Percentiles rank a stretch among this genome's conserved stretches.
phyloP scores from a whole-genome alignment of 306 rosid genomes.

The Potentilla sterilis region DNA sequence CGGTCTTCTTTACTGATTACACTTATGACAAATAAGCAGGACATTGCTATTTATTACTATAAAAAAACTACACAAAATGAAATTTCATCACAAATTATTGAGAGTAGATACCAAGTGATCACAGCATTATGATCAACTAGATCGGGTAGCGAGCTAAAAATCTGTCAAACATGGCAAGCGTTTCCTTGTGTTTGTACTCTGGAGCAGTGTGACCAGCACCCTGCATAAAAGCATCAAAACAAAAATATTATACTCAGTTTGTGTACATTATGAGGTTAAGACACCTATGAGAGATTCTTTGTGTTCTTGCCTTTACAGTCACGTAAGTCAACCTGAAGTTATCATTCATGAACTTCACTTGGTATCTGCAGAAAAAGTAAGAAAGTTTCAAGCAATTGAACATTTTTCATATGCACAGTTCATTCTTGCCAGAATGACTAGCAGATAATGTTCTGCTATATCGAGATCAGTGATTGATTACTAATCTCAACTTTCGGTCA shows the following conservation, averaged over 20 bases:
- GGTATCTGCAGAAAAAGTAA: conserved; percentile 22
- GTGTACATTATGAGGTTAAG: background rate
- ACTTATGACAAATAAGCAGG: background rate
- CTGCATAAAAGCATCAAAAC: background rate
- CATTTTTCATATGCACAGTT: background rate
- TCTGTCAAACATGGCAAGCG: conserved; percentile 33
- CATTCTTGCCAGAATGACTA: background rate
- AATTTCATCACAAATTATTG: background rate
- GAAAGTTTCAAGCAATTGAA: conserved; percentile 1
- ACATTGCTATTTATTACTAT: background rate
- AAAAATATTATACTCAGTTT: background rate
- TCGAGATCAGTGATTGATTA: background rate
- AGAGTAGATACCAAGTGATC: background rate
- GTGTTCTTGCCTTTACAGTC: conserved; percentile 23
- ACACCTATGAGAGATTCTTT: background rate
- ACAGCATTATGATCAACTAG: background rate
- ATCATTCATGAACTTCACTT: conserved; percentile 29
- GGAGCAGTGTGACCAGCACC: conserved; percentile 36
- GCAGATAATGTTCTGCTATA: background rate
- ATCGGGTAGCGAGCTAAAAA: conserved; percentile 30
- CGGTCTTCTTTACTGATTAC: background rate
- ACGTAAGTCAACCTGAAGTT: conserved; percentile 25
- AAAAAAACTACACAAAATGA: background rate
- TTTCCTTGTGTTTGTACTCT: conserved; percentile 33
- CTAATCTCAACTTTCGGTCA: background rate